phyloP scores from a whole-genome alignment of 495 filamentous ascomycete genomes.

The Penicillium malachiteum region DNA sequence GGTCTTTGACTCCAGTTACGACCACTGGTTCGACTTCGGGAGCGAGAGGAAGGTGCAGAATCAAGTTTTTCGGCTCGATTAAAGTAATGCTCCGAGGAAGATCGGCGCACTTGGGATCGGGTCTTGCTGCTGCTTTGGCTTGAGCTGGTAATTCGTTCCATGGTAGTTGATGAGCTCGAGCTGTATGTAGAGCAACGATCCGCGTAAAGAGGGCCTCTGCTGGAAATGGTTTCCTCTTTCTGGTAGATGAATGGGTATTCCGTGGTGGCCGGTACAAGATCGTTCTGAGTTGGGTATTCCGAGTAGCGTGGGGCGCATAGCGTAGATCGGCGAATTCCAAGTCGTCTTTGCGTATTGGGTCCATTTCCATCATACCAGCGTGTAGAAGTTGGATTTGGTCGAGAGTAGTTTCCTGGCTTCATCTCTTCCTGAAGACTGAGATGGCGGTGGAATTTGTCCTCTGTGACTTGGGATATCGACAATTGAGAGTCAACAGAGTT shows the following conservation, averaged over 20 bases:
- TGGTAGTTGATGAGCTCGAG: conserved; percentile 3
- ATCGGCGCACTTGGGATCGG: conserved; percentile 4
- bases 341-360: not conserved
- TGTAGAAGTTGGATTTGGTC: conserved; percentile 9
- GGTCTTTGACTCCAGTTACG: conserved; percentile 21
- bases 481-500: conserved; percentile 31
- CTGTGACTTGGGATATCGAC: conserved; percentile 11
- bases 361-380: conserved; percentile 26
- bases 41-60: conserved; percentile 12
- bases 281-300: conserved; percentile 16
- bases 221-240: conserved; percentile 5
- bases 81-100: conserved; percentile 15
- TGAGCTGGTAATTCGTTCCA: conserved; percentile 6
- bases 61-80: not conserved
- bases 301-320: conserved; percentile 27
- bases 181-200: conserved; percentile 12
- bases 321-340: conserved; percentile 21
- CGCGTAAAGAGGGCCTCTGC: conserved; percentile 10
- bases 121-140: conserved; percentile 2
- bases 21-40: conserved; percentile 15
- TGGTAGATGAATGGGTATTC: conserved; percentile 1
- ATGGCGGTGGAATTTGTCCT: conserved; percentile 18
- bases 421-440: conserved; percentile 18
- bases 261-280: not conserved
- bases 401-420: conserved; percentile 18